Base-by-base conservation (phyloP, 495 filamentous ascomycete genomes). In the Neurospora terricola region DNA sequence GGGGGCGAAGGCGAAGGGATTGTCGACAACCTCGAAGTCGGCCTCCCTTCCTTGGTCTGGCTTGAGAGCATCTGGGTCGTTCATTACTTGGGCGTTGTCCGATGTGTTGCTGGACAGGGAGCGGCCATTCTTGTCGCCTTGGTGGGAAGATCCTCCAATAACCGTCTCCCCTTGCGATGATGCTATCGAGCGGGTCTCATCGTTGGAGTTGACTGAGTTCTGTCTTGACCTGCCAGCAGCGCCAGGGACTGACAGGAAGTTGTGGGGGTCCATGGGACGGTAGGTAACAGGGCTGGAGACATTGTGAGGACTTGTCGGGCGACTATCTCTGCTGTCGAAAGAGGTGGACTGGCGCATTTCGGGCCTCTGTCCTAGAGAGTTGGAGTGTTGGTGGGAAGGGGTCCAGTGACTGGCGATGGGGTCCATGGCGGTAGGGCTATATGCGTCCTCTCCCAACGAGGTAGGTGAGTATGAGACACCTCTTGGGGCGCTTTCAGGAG, bases 231-330 rank as follows among this genome's bases (percentile, higher is more conserved):
- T 80, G 48, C 76, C 71, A 66, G 81, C 80, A 38, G 82, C 79
- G 70, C 82, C 83, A 21, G 86, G 85, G 5, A 88, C 86, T 9
- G 86, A 79, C 30, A 88, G 79, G 73, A 86, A 88, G 38, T 80
- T 81, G 39, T 79, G 80, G 69, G 83, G 83, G 43, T 83, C 84
- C 59, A 81, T 82, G 2, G 80, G 85, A 34, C 83, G 82, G 10
- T 84, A 81, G 3, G 79, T 77, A 16, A 87, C 84, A 18, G 91
- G 92, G 16, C 91, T 94, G 7, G 93, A 94, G 70, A 97, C 82
- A 82, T 97, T 96, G 81, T 97, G 94, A 0, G 94, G 92, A 59
- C 94, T 97, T 0, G 91, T 93, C n/a, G 94, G 94, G 71, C 93
- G 85, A 78, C 90, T 92, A 72, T 94, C 91, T 77, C 84, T 87